Percentiles rank a stretch among this genome's conserved stretches.
These are phyloP conservation scores for Eurotiales sp. DNA, from an alignment of 2,329 filamentous ascomycete species.

Conservation along the genomic window DNA sequence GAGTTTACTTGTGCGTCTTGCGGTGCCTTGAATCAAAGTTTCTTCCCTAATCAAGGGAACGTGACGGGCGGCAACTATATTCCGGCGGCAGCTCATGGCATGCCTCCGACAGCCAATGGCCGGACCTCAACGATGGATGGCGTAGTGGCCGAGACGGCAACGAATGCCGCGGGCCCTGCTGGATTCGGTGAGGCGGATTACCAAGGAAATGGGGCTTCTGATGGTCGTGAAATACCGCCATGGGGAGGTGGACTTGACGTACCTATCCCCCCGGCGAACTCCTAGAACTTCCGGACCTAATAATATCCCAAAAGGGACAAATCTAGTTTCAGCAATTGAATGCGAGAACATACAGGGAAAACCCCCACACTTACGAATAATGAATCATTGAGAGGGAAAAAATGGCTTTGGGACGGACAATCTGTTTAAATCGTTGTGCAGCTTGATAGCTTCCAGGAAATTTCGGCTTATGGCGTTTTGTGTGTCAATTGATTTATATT, in stretches of 20 bases:
- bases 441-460: too few relatives aligned
- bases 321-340: not conserved
- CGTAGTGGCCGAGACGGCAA: conserved; percentile 2
- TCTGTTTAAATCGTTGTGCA: too few relatives aligned
- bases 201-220: not conserved
- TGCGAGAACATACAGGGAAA: not conserved
- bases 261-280: conserved; percentile 9
- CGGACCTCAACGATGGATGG: conserved; percentile 2
- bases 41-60: conserved; percentile 36
- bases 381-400: not conserved
- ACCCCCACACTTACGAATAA: conserved; percentile 4
- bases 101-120: conserved; percentile 6
- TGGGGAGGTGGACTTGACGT: conserved; percentile 12
- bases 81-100: conserved; percentile 5
- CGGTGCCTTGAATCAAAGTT: conserved; percentile 36
- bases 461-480: too few relatives aligned
- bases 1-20: conserved; percentile 39
- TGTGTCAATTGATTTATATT: not conserved
- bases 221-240: conserved; percentile 10
- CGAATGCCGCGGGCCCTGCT: conserved; percentile 3
- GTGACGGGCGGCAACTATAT: conserved; percentile 27
- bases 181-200: conserved; percentile 13
- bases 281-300: not conserved
- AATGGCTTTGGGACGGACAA: not conserved
- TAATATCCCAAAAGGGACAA: not conserved